Percentiles rank a stretch among this genome's conserved stretches.
Evolutionary conservation across 73 alveolate species (phyloP).

Genomic region (Paramecium octaurelia): DNA sequence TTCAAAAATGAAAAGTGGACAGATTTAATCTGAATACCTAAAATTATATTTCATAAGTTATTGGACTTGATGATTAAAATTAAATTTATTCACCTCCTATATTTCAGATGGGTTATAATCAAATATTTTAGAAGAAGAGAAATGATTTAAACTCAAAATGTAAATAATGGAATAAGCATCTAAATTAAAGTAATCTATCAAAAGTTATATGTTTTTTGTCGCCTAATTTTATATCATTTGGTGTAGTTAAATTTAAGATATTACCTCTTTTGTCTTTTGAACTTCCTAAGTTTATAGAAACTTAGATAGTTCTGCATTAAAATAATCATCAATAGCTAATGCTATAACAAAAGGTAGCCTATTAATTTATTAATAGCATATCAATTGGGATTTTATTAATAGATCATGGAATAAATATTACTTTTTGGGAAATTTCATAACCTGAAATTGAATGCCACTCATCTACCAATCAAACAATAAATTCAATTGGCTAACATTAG

Average conservation of each 20-base stretch:
- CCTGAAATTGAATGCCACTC: background rate
- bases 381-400: background rate
- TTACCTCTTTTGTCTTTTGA: background rate
- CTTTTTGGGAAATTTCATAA: background rate
- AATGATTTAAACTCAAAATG: background rate
- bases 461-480: background rate
- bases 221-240: background rate
- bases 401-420: background rate
- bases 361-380: background rate
- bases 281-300: background rate
- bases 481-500: background rate
- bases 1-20: background rate
- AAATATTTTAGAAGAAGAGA: background rate
- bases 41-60: background rate
- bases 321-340: background rate
- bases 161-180: background rate
- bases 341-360: background rate
- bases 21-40: background rate
- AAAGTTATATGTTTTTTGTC: background rate
- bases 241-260: background rate
- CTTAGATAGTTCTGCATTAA: background rate
- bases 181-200: background rate
- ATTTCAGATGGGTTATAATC: background rate
- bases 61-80: background rate
- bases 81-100: background rate